A percentile compares a stretch with the other conserved stretches of the same genome.
These are phyloP conservation scores for Phytophthora nicotianae DNA, from an alignment of 352 stramenopile genomes.

Conservation along the genomic window DNA sequence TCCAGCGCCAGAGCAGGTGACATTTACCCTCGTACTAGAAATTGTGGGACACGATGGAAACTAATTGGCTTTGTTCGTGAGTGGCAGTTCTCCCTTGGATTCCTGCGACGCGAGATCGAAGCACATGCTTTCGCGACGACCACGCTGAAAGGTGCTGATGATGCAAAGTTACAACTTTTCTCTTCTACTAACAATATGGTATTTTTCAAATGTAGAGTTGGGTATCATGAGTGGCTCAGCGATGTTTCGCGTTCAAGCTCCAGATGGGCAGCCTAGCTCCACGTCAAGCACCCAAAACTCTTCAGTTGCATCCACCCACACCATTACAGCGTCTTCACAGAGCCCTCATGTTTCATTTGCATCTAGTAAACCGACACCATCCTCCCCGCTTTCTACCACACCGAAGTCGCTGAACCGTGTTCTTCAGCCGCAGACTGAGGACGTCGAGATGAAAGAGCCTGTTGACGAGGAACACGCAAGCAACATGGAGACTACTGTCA, in stretches of 20 bases:
- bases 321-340: neutral
- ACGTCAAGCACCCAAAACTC: slow-evolving; percentile 3
- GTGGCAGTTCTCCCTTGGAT: slow-evolving; percentile 76
- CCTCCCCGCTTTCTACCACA: neutral
- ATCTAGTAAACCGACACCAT: neutral
- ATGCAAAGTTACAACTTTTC: neutral
- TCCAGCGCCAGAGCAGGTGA: slow-evolving; percentile 45
- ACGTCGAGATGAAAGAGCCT: slow-evolving; percentile 61
- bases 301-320: slow-evolving; percentile 2
- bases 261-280: slow-evolving; percentile 8
- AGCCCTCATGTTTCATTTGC: slow-evolving; percentile 28
- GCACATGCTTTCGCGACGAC: slow-evolving; percentile 54
- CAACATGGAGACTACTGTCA: neutral
- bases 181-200: slow-evolving; percentile 4
- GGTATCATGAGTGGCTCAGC: slow-evolving; percentile 82
- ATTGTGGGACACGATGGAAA: neutral
- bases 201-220: slow-evolving; percentile 48
- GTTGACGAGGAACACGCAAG: neutral
- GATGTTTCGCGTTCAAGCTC: slow-evolving; percentile 78
- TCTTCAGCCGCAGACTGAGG: slow-evolving; percentile 17
- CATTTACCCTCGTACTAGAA: neutral
- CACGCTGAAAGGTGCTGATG: slow-evolving; percentile 79
- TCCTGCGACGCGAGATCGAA: slow-evolving; percentile 75
- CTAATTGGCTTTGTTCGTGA: slow-evolving; percentile 4
- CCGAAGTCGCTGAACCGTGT: neutral